These are phyloP conservation scores for Zalaria sp. DNA, from an alignment of 2,329 filamentous ascomycete species.

Conservation along the genomic window DNA sequence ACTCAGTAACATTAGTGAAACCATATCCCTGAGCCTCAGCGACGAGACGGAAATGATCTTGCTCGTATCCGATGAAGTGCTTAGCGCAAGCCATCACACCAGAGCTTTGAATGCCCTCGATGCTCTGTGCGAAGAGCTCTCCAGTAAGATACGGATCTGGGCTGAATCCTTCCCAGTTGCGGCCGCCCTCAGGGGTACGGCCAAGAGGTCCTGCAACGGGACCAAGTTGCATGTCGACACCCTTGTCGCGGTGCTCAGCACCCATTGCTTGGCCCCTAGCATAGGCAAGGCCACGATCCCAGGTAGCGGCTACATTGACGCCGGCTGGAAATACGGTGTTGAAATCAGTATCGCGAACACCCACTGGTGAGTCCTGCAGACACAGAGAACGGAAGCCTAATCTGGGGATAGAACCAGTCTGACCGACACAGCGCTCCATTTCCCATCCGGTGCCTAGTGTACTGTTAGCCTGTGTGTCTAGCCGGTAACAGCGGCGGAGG, in stretches of 20 bases:
- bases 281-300: slow-evolving; percentile 29
- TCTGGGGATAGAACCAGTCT: slow-evolving; percentile 19
- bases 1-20: slow-evolving; percentile 32
- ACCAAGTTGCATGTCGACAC: slow-evolving; percentile 28
- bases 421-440: slow-evolving; percentile 17
- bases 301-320: slow-evolving; percentile 20
- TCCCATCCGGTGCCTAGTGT: slow-evolving; percentile 11
- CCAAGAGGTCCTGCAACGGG: slow-evolving; percentile 30
- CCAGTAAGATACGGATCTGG: slow-evolving; percentile 31
- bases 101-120: slow-evolving; percentile 24
- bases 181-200: slow-evolving; percentile 23
- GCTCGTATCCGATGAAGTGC: slow-evolving; percentile 48
- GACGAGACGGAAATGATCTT: slow-evolving; percentile 34
- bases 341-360: slow-evolving; percentile 10
- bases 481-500: too few relatives aligned
- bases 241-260: slow-evolving; percentile 17
- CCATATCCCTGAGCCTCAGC: slow-evolving; percentile 17
- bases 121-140: slow-evolving; percentile 24
- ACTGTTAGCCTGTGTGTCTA: too few relatives aligned
- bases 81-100: slow-evolving; percentile 29
- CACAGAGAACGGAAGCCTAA: slow-evolving; percentile 22
- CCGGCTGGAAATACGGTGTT: slow-evolving; percentile 20
- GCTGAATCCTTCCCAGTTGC: slow-evolving; percentile 28
- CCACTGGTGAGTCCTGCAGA: slow-evolving; percentile 21
- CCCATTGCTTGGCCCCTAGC: slow-evolving; percentile 21